Evolutionary conservation across 1,284 basidiomycete species (phyloP).

Genomic region (Schizophyllum amplum): DNA sequence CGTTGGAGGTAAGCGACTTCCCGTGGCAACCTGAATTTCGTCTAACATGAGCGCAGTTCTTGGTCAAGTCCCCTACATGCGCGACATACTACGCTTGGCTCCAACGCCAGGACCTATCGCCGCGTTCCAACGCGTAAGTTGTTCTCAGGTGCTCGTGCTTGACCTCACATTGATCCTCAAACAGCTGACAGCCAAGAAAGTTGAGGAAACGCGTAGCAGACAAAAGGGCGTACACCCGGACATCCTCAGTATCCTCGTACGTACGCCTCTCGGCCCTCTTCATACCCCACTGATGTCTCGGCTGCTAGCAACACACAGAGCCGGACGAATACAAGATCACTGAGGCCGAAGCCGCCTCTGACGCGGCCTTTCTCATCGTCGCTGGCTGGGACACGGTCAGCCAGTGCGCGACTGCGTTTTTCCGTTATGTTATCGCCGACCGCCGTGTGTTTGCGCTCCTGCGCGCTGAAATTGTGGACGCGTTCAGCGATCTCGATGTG

Average conservation of each 20-base stretch:
- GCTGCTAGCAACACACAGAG: background rate
- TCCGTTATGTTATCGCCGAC: slow-evolving; percentile 8
- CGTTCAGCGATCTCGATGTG: slow-evolving; percentile 4
- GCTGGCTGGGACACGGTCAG: slow-evolving; percentile 8
- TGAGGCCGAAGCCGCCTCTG: slow-evolving; percentile 6
- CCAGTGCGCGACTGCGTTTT: slow-evolving; percentile 3
- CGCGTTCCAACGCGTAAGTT: background rate
- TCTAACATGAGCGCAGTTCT: background rate
- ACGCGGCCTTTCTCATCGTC: slow-evolving; percentile 9
- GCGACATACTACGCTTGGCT: background rate
- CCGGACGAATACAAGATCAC: background rate
- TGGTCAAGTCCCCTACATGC: background rate
- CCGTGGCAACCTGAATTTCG: background rate
- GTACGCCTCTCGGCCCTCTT: background rate
- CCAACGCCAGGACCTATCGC: background rate
- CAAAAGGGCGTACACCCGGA: background rate
- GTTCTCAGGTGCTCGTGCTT: background rate
- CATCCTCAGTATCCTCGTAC: background rate
- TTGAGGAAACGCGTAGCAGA: background rate
- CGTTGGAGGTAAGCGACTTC: background rate
- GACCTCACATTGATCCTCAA: background rate
- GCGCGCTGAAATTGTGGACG: slow-evolving; percentile 4
- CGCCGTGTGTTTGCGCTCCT: background rate
- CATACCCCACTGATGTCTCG: background rate
- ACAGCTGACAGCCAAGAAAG: background rate